phyloP scores from a whole-genome alignment of 129 eudicot species.

The carrot (Daucus carota) region DH1_v3.0 NC_030383.2:58357501-58358000 shows the following conservation, averaged over 20 bases:
- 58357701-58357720: background rate
- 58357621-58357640: background rate
- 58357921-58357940: background rate
- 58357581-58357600: background rate
- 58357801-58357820: slow-evolving; percentile 90
- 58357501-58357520: background rate
- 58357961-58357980: background rate
- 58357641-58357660: background rate
- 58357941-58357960: background rate
- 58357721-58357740: too few species aligned
- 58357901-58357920: background rate
- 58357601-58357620: background rate
- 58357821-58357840: slow-evolving; percentile 98
- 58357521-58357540: background rate
- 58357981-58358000: background rate
- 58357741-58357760: background rate
- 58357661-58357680: background rate
- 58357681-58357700: background rate
- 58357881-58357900: slow-evolving; percentile 50
- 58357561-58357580: background rate
- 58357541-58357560: background rate
- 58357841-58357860: slow-evolving; percentile 95
- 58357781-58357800: slow-evolving; percentile 82
- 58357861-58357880: slow-evolving; percentile 75
- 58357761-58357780: slow-evolving; percentile 52